Base-by-base conservation (phyloP, 2,329 filamentous ascomycete species). In the Colletotrichum chlorophyti region DNA sequence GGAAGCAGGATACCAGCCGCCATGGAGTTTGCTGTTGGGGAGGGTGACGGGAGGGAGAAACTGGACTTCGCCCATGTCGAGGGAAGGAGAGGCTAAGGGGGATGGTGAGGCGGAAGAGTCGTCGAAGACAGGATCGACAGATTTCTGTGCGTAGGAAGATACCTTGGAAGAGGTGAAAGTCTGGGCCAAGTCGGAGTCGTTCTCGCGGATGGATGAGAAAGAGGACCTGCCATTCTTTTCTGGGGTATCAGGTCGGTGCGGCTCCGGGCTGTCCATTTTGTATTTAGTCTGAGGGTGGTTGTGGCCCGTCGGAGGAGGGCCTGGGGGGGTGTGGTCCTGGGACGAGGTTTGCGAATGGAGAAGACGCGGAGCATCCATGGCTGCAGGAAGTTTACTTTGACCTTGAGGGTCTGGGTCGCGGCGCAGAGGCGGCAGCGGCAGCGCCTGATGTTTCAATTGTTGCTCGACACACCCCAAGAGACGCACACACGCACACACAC, bases 121-220 rank as follows among this genome's bases (percentile, higher is more conserved):
- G 66, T 80, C 76, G 60, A 83, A 69, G 42, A 76, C 79, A 53
- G 81, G 78, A 65, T 85, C 83, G 64, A 77, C 72, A 24, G 71
- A 70, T 15, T 60, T 58, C 54, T 74, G 72, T 41, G 76, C 76
- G 66, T 86, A 87, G 53, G 82, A 84, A 31, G 85, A 88, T 61
- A 87, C 74, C 70, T 87, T 88, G 68, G 83, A 83, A 51, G 80
- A 80, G 46, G 84, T 87, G 63, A 89, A 89, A 53, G 82, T 83
- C 74, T 89, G 86, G 53, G 83, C 80, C 26, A 86, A 72, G 60
- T 82, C 80, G 64, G 79, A 77, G 67, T 85, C 82, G 69, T 82
- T 81, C 74, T 87, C 84, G 60, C 84, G 78, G 58, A 87, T 83
- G 41, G 84, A 87, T 26, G 84, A 86, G 72, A 87, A 87, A 57